Percentiles rank a stretch among this genome's conserved stretches.
Evolutionary conservation across 192 early-diverging fungal species (phyloP).

Genomic region (Chytriomyces confervae): DNA sequence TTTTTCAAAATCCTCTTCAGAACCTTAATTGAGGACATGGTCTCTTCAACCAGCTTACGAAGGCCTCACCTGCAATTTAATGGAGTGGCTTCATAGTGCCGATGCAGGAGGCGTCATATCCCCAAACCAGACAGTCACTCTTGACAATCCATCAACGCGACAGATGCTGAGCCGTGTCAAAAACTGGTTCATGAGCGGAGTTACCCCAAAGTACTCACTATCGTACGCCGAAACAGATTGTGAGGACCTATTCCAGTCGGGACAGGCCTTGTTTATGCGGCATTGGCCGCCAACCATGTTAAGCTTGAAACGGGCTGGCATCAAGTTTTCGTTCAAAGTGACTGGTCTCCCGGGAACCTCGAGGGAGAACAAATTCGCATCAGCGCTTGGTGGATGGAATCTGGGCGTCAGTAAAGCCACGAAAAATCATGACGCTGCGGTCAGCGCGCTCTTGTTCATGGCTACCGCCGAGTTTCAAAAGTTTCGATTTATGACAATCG

Average conservation of each 20-base stretch:
- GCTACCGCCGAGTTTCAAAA: slow-evolving; percentile 23
- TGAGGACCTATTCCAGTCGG: neutral
- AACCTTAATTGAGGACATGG: neutral
- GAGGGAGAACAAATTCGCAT: neutral
- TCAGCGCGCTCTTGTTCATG: slow-evolving; percentile 15
- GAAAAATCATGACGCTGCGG: slow-evolving; percentile 13
- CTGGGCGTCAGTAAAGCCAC: slow-evolving; percentile 37
- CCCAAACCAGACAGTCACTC: slow-evolving; percentile 8
- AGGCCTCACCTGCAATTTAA: slow-evolving; percentile 39
- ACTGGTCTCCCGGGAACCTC: neutral
- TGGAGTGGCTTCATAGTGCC: slow-evolving; percentile 28
- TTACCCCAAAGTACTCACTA: slow-evolving; percentile 11
- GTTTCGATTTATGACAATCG: neutral
- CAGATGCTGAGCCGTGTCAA: slow-evolving; percentile 15
- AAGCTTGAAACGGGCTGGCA: neutral
- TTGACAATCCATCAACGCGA: neutral
- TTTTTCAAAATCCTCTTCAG: neutral
- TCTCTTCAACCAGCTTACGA: slow-evolving; percentile 32
- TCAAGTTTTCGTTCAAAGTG: neutral
- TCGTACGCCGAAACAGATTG: neutral
- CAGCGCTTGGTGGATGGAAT: slow-evolving; percentile 43
- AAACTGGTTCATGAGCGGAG: neutral
- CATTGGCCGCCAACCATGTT: slow-evolving; percentile 8
- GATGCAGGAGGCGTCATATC: slow-evolving; percentile 24
- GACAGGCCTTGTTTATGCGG: slow-evolving; percentile 32